Base-by-base conservation (phyloP, 306 rosid species). In the Fagus crenata region DNA sequence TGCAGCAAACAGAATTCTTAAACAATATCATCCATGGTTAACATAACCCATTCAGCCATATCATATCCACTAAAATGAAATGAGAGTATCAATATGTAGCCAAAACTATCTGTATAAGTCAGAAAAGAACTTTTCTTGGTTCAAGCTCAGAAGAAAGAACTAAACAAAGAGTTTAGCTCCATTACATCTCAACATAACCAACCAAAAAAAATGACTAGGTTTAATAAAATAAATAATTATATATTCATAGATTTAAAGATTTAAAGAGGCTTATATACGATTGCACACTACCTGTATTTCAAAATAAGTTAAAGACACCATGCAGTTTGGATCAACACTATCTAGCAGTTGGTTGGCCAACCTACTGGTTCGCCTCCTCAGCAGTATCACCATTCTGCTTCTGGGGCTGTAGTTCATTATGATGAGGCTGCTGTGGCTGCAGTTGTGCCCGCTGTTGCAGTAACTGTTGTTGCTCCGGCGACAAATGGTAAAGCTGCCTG, bases 331-430 rank as follows among this genome's bases (percentile, higher is more conserved):
- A 64, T 37, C 32, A 60, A 60, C 53, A 63, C 64, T 42, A 37
- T 59, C 79, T 71, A 40, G 58, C 69, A 33, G 78, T 60, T 73
- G 68, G 36, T 11, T 51, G 58, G 68, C 75, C 74, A 60, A 61
- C 51, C 79, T 67, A 83, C 6, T 65, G 61, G 60, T 60, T 72
- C 2, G 71, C 32, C 28, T 78, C 67, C 72, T 81, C 80, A 70
- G 80, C 75, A 53, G 73, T 81, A 81, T 42, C 79, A 61, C 82
- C 92, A 64, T 86, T 84, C 60, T 79, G 90, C 32, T 39, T 81
- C 49, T 81, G 80, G 31, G 81, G 59, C 22, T 79, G 80, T 63
- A 82, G 88, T 22, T 22, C 28, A 22, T 22, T 22, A 22, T 22
- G 28, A 22, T 22, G 28, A 68, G 76, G 78, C 77, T 68, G 84